Base-by-base conservation (phyloP, 2,329 filamentous ascomycete species). In the Plectosphaerella sp. region DNA sequence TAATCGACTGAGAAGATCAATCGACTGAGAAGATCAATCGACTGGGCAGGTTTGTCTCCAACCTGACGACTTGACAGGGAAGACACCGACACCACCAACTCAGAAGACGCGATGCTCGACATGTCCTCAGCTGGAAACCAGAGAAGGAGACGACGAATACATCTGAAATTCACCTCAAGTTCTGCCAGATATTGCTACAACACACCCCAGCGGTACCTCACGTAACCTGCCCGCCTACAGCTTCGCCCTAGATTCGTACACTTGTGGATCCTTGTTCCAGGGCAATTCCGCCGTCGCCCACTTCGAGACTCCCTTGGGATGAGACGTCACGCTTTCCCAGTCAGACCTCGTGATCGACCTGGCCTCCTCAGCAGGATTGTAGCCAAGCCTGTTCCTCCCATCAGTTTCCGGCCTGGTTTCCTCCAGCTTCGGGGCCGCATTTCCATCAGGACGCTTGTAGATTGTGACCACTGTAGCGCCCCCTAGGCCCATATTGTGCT, bases 401-500 rank as follows among this genome's bases (percentile, higher is more conserved):
- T 47, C 45, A 1, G 25, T 25, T 15, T 47, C 45, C 3, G 45
- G 45, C 25, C 28, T 25, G 3, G 28, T 33, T 6, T 33, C 28
- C 45, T 47, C 25, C 45, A 35, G 25, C 25, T 33, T 47, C 12
- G 45, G 45, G 14, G 45, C 45, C 25, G 7, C 45, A 15, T 16
- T 16, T 3, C 55, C 57, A 43, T 63, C 61, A 0, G 56, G 58
- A 3, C 61, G 56, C 54, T 60, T 59, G 45, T 60, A 62, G 20
- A 65, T 54, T 2, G 60, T 61, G 18, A 62, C 54, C 18, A 65
- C 63, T 1, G 57, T 56, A 6, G 60, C 61, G 12, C 63, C 63
- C 6, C 63, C 63, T 2, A 65, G 57, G 5, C 63, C 63, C 11
- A 65, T 41, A 45, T 66, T 66, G 47, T 66, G 63, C 55, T 66